These are phyloP conservation scores for Piedraia hortae DNA, from an alignment of 2,329 filamentous ascomycete genomes.

Conservation along the genomic window DNA sequence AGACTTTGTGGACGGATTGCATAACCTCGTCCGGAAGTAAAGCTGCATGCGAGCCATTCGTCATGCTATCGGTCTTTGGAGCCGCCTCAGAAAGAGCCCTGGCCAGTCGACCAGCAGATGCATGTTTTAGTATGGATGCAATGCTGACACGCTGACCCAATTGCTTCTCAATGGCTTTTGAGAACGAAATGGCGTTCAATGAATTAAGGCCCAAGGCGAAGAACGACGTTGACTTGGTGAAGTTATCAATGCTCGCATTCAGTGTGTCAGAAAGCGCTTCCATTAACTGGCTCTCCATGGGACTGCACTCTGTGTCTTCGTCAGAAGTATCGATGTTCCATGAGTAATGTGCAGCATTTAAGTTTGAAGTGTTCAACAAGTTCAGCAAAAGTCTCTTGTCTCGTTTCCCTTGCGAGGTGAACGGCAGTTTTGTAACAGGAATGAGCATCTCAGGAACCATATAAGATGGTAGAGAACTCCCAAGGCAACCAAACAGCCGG, in stretches of 20 bases:
- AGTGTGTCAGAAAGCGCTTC: conserved; percentile 25
- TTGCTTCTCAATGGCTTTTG: conserved; percentile 27
- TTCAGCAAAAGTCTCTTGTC: conserved; percentile 29
- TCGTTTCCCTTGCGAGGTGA: conserved; percentile 48
- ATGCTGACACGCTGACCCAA: conserved; percentile 28
- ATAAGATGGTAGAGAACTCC: conserved; percentile 35
- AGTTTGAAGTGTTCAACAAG: conserved; percentile 15
- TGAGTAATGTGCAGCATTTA: conserved; percentile 6
- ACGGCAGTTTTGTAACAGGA: conserved; percentile 39
- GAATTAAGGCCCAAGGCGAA: conserved; percentile 61
- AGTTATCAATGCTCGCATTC: conserved; percentile 16
- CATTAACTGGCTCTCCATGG: conserved; percentile 29
- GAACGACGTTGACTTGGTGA: conserved; percentile 43
- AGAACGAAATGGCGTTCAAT: conserved; percentile 47
- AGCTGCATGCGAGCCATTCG: too few relatives aligned
- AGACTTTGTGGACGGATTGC: not conserved
- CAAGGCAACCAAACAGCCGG: conserved; percentile 27
- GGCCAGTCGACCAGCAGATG: conserved; percentile 36
- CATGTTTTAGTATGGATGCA: conserved; percentile 39
- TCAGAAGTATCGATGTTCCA: conserved; percentile 11
- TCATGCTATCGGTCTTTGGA: conserved; percentile 1
- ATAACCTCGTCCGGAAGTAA: not conserved
- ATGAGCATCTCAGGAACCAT: conserved; percentile 56
- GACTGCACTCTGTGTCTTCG: conserved; percentile 21
- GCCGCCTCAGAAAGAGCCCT: conserved; percentile 6